Percentiles rank a stretch among this genome's conserved stretches.
phyloP scores from a whole-genome alignment of 805 yeast species.

The Starmera pachycereana region DNA sequence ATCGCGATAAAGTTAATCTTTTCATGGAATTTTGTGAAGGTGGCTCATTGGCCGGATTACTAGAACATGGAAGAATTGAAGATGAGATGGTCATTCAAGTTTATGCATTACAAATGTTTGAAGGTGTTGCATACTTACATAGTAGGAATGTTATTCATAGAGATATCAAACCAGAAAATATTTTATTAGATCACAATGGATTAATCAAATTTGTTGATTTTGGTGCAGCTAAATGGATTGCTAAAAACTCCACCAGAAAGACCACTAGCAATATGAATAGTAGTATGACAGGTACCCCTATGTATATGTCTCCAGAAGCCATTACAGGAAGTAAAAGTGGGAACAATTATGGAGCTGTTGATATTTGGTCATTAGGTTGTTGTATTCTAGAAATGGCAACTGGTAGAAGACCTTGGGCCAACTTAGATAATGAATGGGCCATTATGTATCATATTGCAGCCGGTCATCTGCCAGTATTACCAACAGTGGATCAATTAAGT shows the following conservation, averaged over 20 bases:
- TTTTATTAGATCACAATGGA: conserved; percentile 82
- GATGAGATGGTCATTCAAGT: conserved; percentile 90
- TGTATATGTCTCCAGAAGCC: conserved; percentile 98
- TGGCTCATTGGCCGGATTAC: conserved; percentile 77
- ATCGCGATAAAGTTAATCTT: conserved; percentile 86
- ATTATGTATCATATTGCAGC: conserved; percentile 98
- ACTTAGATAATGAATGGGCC: conserved; percentile 95
- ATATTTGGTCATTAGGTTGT: conserved; percentile 96
- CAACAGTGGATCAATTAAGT: conserved; percentile 68
- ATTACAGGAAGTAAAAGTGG: conserved; percentile 56
- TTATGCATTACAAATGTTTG: conserved; percentile 84
- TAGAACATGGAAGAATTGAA: conserved; percentile 89
- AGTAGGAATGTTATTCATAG: conserved; percentile 94
- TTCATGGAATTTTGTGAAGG: conserved; percentile 98
- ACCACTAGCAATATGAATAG: conserved; percentile 19
- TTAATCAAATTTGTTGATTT: conserved; percentile 93
- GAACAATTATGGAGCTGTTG: conserved; percentile 35
- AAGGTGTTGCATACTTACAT: conserved; percentile 90
- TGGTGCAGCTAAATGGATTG: conserved; percentile 92
- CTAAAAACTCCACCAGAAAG: conserved; percentile 41
- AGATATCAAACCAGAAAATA: conserved; percentile 93
- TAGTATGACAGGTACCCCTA: conserved; percentile 78
- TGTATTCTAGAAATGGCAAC: conserved; percentile 95
- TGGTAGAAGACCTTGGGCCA: conserved; percentile 94
- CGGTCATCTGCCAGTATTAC: conserved; percentile 83